A percentile compares a stretch with the other conserved stretches of the same genome.
Conservation (phyloP, 2,329 filamentous ascomycete species). For the Colletotrichum lindemuthianum region DNA sequence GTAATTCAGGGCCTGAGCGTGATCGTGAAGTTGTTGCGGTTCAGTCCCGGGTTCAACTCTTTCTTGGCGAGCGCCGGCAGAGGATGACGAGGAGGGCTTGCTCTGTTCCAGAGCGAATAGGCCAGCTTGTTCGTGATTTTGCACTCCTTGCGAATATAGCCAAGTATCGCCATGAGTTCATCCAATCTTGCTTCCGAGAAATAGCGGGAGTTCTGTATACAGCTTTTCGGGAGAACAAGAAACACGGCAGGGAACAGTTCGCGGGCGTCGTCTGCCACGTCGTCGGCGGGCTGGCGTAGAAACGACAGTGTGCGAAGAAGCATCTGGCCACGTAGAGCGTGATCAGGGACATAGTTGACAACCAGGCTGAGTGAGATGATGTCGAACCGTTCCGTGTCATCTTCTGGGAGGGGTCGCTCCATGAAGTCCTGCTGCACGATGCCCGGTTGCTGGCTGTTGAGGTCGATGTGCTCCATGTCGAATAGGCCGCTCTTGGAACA, state of each 20-base stretch:
- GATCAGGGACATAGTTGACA: slow-evolving; percentile 90
- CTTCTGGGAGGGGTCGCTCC: slow-evolving; percentile 77
- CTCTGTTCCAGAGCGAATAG: slow-evolving; percentile 84
- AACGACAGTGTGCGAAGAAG: slow-evolving; percentile 79
- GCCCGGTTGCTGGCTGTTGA: slow-evolving; percentile 84
- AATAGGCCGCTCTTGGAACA: slow-evolving; percentile 80
- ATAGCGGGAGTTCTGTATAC: slow-evolving; percentile 90
- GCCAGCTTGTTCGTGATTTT: slow-evolving; percentile 86
- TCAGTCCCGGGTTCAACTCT: slow-evolving; percentile 78
- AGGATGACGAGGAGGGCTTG: slow-evolving; percentile 33
- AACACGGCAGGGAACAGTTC: slow-evolving; percentile 77
- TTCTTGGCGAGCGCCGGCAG: slow-evolving; percentile 70
- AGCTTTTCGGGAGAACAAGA: slow-evolving; percentile 88
- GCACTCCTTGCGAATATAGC: slow-evolving; percentile 71
- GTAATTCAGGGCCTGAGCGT: slow-evolving; percentile 58
- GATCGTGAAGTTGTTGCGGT: slow-evolving; percentile 92
- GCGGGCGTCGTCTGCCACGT: slow-evolving; percentile 38
- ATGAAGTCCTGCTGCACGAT: slow-evolving; percentile 96
- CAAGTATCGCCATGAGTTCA: slow-evolving; percentile 80
- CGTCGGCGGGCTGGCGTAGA: slow-evolving; percentile 55
- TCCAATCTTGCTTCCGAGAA: slow-evolving; percentile 76
- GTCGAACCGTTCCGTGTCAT: slow-evolving; percentile 77
- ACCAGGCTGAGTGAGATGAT: slow-evolving; percentile 93
- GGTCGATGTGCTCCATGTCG: slow-evolving; percentile 83
- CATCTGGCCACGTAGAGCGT: slow-evolving; percentile 83